Conservation (phyloP, 2,329 filamentous ascomycete species). For the Apiospora kogelbergensis region DNA sequence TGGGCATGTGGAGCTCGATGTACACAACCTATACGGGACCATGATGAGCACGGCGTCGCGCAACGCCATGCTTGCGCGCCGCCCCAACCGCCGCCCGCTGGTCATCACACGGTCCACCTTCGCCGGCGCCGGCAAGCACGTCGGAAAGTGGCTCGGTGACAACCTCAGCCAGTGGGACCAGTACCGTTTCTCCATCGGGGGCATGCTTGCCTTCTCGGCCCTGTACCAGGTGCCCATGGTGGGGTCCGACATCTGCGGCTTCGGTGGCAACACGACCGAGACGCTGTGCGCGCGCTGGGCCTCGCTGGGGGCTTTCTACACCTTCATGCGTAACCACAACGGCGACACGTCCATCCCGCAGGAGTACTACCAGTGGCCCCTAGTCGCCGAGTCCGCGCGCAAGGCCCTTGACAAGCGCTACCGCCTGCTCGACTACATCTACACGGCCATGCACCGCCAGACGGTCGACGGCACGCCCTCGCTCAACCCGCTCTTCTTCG, state of each 20-base stretch:
- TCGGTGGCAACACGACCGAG: constrained; percentile 64
- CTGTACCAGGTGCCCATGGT: constrained; percentile 70
- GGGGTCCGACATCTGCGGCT: constrained; percentile 77
- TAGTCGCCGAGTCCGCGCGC: constrained; percentile 59
- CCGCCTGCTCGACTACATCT: constrained; percentile 71
- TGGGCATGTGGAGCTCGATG: constrained; percentile 69
- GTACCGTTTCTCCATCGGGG: constrained; percentile 58
- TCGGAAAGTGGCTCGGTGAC: constrained; percentile 62
- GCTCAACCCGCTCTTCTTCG: constrained; percentile 68
- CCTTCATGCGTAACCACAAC: constrained; percentile 78
- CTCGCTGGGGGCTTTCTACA: constrained; percentile 68
- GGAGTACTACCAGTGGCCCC: constrained; percentile 70
- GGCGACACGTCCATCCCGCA: constrained; percentile 53
- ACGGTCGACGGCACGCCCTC: constrained; percentile 61
- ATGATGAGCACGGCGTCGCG: constrained; percentile 72
- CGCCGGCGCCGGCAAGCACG: constrained; percentile 65
- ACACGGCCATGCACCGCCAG: constrained; percentile 67
- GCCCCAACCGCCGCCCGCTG: constrained; percentile 64
- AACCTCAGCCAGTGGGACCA: constrained; percentile 59
- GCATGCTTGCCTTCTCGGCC: constrained; percentile 60
- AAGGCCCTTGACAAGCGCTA: constrained; percentile 70
- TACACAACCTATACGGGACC: constrained; percentile 74
- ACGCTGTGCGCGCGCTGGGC: constrained; percentile 76
- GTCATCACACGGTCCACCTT: constrained; percentile 78
- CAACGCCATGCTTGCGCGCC: constrained; percentile 64